phyloP scores from a whole-genome alignment of 2,329 filamentous ascomycete species.

The Aspergillus aculeatinus region DNA sequence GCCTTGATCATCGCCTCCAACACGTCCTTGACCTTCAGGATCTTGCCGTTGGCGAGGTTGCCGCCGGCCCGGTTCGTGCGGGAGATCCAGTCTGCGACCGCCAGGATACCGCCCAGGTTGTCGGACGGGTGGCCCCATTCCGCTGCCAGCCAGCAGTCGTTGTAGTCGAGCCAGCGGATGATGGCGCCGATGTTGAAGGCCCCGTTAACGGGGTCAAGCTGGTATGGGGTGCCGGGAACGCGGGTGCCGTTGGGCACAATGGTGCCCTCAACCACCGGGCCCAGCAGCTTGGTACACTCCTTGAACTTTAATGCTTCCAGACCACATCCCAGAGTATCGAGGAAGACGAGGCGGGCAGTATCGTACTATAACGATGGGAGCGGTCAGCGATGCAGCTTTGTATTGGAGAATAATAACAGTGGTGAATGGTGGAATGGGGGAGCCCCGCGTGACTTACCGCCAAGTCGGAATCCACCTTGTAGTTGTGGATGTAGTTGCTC shows the following conservation, averaged over 20 bases:
- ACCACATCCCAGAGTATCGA: conserved; percentile 95
- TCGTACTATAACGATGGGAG: conserved; percentile 58
- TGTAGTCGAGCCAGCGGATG: conserved; percentile 99
- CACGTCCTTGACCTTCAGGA: conserved; percentile 84
- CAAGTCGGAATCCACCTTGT: conserved; percentile 84
- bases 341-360: conserved; percentile 92
- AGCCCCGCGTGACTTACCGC: conserved; percentile 63
- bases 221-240: conserved; percentile 87
- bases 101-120: conserved; percentile 94
- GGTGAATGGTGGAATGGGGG: background rate
- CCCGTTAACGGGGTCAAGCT: conserved; percentile 90
- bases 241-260: conserved; percentile 87
- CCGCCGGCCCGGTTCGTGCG: conserved; percentile 88
- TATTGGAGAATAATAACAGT: background rate
- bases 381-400: background rate
- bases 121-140: conserved; percentile 99
- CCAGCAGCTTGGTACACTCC: conserved; percentile 92
- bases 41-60: conserved; percentile 68
- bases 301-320: conserved; percentile 93
- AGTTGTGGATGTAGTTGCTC: conserved; percentile 90
- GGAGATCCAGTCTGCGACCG: conserved; percentile 95
- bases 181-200: conserved; percentile 99
- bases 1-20: conserved; percentile 99
- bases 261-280: conserved; percentile 86
- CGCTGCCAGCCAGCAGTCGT: conserved; percentile 98